Evolutionary conservation across 345 rosid species (phyloP), one percentile per base, ranked within the genome.

Genomic region (Turritis glabra): DNA sequence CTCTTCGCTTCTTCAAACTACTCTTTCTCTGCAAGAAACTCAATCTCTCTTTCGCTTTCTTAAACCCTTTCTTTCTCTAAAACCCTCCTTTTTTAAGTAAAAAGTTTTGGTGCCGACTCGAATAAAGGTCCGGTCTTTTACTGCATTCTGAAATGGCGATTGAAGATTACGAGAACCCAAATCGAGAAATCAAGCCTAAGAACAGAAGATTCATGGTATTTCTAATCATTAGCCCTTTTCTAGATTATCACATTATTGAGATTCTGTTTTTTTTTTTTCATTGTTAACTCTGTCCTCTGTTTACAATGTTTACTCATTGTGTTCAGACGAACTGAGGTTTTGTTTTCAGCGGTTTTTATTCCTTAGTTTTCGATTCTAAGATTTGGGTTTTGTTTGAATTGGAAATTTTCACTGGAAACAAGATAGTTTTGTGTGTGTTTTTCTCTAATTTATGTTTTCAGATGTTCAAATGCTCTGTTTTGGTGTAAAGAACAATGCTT

Each of bases 111-210:
- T 14, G 30, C 57, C 63, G 68, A 60, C 47, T 58, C 62, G 19
- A 12, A 13, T 5, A 71, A 63, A 64, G 73, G 70, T 62, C 22
- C 1, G 2, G 33, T 63, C 44, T 63, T 77, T 70, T 44, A 13
- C 72, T 35, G 26, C 76, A 69, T 63, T 76, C 19, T 21, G 81
- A 82, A 83, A 90, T 92, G 97, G 93, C 96, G 85, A 89, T 92
- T 86, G 93, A 84, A 40, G 82, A 85, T 71, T 86, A 89, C 41
- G 89, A 89, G 47, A 72, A 89, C 71, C 64, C 96, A 43, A 87
- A 77, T 69, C 85, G 85, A 59, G 89, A 85, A 84, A 78, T 87
- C 85, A 88, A 82, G 63, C 89, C 93, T 44, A 84, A 81, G 77
- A 87, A 81, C 77, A 79, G 89, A 37, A 79, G 85, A 85, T 76